Base-by-base conservation (phyloP, 1,139 yeast genomes). In the Blastobotrys malaysiensis region DNA sequence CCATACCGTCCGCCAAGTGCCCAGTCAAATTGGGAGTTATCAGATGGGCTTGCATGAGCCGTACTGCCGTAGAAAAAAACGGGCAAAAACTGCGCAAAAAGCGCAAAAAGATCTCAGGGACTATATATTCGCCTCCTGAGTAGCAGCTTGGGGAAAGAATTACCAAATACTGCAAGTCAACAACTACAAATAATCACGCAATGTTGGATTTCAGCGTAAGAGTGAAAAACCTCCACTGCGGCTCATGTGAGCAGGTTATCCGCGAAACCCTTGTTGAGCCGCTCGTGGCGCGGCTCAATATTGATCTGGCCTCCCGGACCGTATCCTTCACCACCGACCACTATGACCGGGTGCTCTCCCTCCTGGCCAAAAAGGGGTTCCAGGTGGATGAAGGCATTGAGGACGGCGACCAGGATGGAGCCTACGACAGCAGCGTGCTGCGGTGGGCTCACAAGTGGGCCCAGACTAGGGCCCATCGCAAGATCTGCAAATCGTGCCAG, bases 211-310 rank as follows among this genome's bases (percentile, higher is more conserved):
- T 55, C 54, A 60, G 57, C n/a, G 55, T 66, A 48, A 50, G 46
- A 20, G 55, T 80, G 22, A 68, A 71, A 13, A 80, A 81, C 58
- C 70, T 81, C 26, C 86, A 82, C 62, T 82, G 86, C 62, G 70
- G 68, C 9, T 77, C 76, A 46, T 81, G 85, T 63, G 80, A 75
- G 57, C 58, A 61, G 1, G 66, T 76, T 1, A 70, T 81, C 46
- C 55, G 64, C n/a, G 55, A 57, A 9, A 56, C 65, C 1, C 56
- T 74, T 16, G 57, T 64, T 43, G 62, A 64, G 44, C 55, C 64
- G 19, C 67, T 68, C 48, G 73, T 69, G 1, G 59, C 58, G 4
- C 39, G 39, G 39, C 39, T 31, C 39, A 31, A 14, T 7, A 31
- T 16, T 16, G 39, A 31, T 31, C 16, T 31, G 39, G 16, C 39